phyloP scores from a whole-genome alignment of 345 rosid species.

The Citrus medica region DNA sequence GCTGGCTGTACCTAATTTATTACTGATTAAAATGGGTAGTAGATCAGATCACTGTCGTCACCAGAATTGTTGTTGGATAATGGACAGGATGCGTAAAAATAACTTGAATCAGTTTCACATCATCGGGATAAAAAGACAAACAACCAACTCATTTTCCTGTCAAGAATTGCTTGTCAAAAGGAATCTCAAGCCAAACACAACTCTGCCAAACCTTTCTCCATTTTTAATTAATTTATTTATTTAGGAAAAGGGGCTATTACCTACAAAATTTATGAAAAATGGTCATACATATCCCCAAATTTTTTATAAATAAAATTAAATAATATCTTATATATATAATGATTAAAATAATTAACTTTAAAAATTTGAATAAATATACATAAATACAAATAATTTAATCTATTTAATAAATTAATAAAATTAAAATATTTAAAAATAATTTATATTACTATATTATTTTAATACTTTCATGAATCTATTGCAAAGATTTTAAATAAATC shows the following conservation, averaged over 20 bases:
- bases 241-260: no score
- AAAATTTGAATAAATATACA: no score
- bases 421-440: no score
- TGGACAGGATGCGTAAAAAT: neutral
- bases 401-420: no score
- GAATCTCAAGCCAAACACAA: neutral
- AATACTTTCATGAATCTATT: no score
- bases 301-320: no score
- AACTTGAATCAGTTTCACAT: neutral
- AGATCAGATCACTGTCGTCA: neutral
- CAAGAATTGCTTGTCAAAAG: neutral
- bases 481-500: no score
- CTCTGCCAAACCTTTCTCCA: neutral
- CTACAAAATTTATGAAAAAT: no score
- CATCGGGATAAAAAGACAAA: neutral
- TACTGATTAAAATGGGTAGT: neutral
- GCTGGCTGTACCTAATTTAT: neutral
- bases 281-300: accelerated
- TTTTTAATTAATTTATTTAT: neutral
- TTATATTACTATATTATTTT: no score
- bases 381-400: no score
- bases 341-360: no score
- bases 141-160: neutral
- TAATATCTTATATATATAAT: no score
- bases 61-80: neutral